phyloP scores from a whole-genome alignment of 768 basidiomycete genomes.

The Trametes cingulata region DNA sequence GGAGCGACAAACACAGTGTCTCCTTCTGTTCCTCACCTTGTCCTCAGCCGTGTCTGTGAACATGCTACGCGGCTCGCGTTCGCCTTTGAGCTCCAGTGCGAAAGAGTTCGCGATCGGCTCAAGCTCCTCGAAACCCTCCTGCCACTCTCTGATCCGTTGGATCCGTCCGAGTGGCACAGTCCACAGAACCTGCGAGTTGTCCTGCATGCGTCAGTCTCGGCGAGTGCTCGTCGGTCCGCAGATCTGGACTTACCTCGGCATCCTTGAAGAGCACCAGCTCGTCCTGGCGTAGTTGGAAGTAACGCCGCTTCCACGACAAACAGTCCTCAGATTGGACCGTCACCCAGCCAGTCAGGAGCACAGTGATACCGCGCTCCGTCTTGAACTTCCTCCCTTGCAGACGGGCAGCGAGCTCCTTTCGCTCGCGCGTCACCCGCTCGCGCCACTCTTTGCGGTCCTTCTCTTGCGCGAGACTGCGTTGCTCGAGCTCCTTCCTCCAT shows the following conservation, averaged over 20 bases:
- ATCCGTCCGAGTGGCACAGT: conserved; percentile 24
- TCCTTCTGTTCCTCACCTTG: conserved; percentile 18
- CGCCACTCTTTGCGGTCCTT: conserved; percentile 24
- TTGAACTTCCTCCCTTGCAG: conserved; percentile 19
- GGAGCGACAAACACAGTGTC: not conserved
- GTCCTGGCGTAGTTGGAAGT: conserved; percentile 30
- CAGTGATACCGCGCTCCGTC: conserved; percentile 11
- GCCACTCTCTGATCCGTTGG: conserved; percentile 29
- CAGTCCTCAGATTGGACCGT: conserved; percentile 32
- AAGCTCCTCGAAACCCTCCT: conserved; percentile 34
- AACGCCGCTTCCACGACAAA: conserved; percentile 35
- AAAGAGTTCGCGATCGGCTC: conserved; percentile 35
- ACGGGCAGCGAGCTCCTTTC: conserved; percentile 19
- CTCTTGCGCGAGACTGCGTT: conserved; percentile 10
- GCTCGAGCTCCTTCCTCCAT: conserved; percentile 26
- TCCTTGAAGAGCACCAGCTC: conserved; percentile 32
- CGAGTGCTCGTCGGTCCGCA: not conserved
- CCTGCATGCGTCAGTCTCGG: conserved; percentile 20
- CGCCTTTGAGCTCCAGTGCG: conserved; percentile 30
- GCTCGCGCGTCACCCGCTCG: conserved; percentile 22
- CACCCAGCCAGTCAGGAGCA: conserved; percentile 32
- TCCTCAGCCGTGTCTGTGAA: conserved; percentile 27
- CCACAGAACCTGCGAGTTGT: conserved; percentile 24
- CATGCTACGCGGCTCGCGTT: conserved; percentile 28
- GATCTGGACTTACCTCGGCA: conserved; percentile 26